phyloP scores from a whole-genome alignment of 169 alveolate genomes.

The Plasmodium blacklocki region DNA sequence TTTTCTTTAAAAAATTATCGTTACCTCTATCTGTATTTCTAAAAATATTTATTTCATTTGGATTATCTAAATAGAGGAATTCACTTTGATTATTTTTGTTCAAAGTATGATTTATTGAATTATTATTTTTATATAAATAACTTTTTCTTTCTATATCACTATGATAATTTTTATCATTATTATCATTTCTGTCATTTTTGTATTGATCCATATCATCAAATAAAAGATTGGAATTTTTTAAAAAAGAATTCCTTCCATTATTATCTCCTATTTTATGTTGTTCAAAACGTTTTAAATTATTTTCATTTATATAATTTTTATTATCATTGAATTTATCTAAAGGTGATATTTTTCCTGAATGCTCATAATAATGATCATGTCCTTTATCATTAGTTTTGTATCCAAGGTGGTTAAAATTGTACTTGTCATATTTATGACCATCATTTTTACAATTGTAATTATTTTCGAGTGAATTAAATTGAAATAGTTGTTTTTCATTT shows the following conservation, averaged over 20 bases:
- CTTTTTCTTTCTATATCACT: too few relatives aligned
- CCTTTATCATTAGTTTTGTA: background rate
- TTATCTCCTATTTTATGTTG: background rate
- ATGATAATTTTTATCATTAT: too few relatives aligned
- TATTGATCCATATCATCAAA: background rate
- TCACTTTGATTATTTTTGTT: background rate
- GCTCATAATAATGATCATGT: background rate
- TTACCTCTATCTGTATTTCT: background rate
- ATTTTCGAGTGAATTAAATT: too few relatives aligned
- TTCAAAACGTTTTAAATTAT: conserved; percentile 5
- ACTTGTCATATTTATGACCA: background rate
- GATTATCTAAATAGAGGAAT: too few relatives aligned
- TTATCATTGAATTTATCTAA: background rate
- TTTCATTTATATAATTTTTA: background rate
- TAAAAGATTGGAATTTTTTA: background rate
- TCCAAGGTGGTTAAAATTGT: background rate
- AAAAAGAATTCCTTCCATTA: conserved; percentile 1
- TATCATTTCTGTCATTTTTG: background rate
- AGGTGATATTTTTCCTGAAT: background rate
- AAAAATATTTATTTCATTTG: conserved; percentile 1
- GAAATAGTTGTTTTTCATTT: too few relatives aligned
- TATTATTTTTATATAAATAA: background rate
- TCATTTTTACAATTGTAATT: background rate
- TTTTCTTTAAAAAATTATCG: background rate
- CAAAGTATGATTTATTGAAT: background rate